Percentiles rank a stretch among this genome's conserved stretches.
Evolutionary conservation across 2,329 filamentous ascomycete genomes (phyloP).

Genomic region (Xylariomycetidae sp.): DNA sequence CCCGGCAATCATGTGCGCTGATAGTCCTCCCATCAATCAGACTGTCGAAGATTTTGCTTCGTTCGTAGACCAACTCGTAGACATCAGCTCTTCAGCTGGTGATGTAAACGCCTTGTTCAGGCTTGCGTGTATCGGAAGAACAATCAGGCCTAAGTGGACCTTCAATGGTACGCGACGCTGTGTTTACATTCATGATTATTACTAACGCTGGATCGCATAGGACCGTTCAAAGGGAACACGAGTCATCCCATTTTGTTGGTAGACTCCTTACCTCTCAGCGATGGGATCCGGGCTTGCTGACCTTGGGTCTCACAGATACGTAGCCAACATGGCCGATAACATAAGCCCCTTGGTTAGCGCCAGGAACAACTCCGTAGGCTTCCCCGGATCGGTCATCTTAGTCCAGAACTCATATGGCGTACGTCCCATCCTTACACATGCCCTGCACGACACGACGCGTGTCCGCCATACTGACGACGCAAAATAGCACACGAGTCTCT

Average conservation of each 20-base stretch:
- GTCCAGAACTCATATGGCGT: conserved; percentile 48
- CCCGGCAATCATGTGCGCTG: conserved; percentile 42
- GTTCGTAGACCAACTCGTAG: conserved; percentile 28
- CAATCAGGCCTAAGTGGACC: conserved; percentile 25
- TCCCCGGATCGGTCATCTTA: conserved; percentile 41
- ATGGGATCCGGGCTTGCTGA: background rate
- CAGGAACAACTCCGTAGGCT: conserved; percentile 28
- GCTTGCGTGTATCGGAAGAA: conserved; percentile 29
- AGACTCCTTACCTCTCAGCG: no score
- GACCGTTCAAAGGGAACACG: conserved; percentile 28
- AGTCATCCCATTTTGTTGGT: conserved; percentile 27
- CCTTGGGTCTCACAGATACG: conserved; percentile 13
- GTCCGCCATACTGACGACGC: no score
- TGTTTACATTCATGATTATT: conserved; percentile 4
- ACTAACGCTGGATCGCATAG: conserved; percentile 7
- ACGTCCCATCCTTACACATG: conserved; percentile 24
- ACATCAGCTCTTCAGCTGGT: conserved; percentile 38
- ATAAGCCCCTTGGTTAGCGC: conserved; percentile 29
- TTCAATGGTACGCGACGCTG: conserved; percentile 8
- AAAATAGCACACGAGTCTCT: conserved; percentile 43
- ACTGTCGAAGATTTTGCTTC: conserved; percentile 30
- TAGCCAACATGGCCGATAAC: conserved; percentile 32
- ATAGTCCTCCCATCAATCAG: conserved; percentile 27
- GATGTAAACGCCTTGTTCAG: conserved; percentile 36
- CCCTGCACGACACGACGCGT: no score